Conservation (phyloP, 2,329 filamentous ascomycete species). For the Bipolaris victoriae region DNA sequence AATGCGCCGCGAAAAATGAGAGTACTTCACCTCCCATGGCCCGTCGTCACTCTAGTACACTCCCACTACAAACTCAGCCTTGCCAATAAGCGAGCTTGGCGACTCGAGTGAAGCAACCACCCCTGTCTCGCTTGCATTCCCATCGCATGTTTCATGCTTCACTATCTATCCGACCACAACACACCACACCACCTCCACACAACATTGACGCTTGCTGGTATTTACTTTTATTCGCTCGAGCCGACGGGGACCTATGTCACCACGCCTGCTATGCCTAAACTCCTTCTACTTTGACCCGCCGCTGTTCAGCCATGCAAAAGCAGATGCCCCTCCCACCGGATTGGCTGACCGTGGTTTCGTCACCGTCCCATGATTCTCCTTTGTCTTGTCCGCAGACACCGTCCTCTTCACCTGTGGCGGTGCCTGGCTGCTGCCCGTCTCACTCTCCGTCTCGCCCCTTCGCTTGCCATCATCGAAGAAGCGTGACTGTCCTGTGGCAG, state of each 20-base stretch:
- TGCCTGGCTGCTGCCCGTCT: slow-evolving; percentile 16
- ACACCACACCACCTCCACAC: background rate
- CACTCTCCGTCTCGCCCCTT: slow-evolving; percentile 35
- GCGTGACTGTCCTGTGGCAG: slow-evolving; percentile 49
- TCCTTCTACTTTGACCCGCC: slow-evolving; percentile 33
- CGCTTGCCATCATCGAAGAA: slow-evolving; percentile 59
- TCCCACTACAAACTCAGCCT: slow-evolving; percentile 22
- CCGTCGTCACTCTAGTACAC: slow-evolving; percentile 22
- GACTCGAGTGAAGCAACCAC: slow-evolving; percentile 5
- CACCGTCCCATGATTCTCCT: slow-evolving; percentile 46
- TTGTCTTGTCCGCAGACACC: slow-evolving; percentile 44
- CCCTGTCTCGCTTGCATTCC: slow-evolving; percentile 6
- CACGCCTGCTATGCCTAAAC: background rate
- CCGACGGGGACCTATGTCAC: background rate
- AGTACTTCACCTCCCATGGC: slow-evolving; percentile 28
- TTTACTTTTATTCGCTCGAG: background rate
- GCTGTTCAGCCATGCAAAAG: slow-evolving; percentile 87
- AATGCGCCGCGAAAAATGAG: slow-evolving; percentile 32
- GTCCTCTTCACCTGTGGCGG: slow-evolving; percentile 36
- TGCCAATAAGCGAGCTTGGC: slow-evolving; percentile 31
- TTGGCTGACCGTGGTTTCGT: slow-evolving; percentile 69
- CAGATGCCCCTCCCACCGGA: slow-evolving; percentile 88
- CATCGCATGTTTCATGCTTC: slow-evolving; percentile 1
- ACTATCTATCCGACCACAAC: background rate
- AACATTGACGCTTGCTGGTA: too few species aligned